These are phyloP conservation scores for Botrytis fragariae DNA, from an alignment of 2,329 filamentous ascomycete genomes.

Conservation along the genomic window DNA sequence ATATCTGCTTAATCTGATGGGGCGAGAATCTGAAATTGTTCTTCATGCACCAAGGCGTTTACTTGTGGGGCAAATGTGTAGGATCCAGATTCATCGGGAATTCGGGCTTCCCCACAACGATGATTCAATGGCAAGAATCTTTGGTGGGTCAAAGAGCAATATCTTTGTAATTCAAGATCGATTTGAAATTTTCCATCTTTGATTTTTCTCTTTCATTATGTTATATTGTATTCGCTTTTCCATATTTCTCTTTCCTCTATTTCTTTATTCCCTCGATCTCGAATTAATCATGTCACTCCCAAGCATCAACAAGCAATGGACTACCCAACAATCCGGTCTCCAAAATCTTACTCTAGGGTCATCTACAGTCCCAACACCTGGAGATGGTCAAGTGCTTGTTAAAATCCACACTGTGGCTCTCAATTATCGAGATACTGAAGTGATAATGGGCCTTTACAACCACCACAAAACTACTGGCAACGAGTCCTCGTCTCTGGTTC, in stretches of 20 bases:
- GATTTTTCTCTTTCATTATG: neutral
- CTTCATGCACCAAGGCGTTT: slow-evolving; percentile 9
- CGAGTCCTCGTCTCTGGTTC: slow-evolving; percentile 44
- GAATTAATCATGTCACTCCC: slow-evolving; percentile 26
- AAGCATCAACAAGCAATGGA: slow-evolving; percentile 49
- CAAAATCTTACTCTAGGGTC: slow-evolving; percentile 50
- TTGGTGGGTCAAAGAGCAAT: slow-evolving; percentile 12
- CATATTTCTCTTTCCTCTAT: neutral
- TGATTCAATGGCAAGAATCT: neutral
- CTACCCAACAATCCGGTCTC: slow-evolving; percentile 53
- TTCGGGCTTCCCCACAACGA: slow-evolving; percentile 6
- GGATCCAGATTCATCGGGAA: slow-evolving; percentile 13
- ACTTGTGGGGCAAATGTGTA: slow-evolving; percentile 4
- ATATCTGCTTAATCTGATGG: neutral
- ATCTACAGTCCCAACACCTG: slow-evolving; percentile 47
- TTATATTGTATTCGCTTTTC: neutral
- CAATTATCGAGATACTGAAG: slow-evolving; percentile 37
- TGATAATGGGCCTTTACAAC: slow-evolving; percentile 49
- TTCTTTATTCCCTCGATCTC: neutral
- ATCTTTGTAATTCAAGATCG: neutral
- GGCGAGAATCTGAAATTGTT: neutral
- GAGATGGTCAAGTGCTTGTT: slow-evolving; percentile 46
- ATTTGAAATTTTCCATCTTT: neutral
- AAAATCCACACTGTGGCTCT: slow-evolving; percentile 34
- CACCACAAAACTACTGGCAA: slow-evolving; percentile 57